Percentiles rank a stretch among this genome's conserved stretches.
Conservation (phyloP, 2,329 filamentous ascomycete genomes). For the Lasiodiplodia sp. region DNA sequence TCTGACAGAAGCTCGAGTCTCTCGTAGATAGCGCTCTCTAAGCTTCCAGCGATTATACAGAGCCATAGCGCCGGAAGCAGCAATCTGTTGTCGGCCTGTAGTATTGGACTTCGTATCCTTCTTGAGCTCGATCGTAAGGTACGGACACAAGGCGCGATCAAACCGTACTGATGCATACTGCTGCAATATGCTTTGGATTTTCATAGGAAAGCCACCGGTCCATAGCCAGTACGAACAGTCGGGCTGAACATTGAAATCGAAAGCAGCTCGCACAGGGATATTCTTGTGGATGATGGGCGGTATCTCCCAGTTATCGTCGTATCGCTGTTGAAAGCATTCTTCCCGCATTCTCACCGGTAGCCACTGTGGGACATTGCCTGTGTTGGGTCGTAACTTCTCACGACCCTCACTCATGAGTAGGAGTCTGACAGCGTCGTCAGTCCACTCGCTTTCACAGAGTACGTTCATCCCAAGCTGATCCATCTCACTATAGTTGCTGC, state of each 20-base stretch:
- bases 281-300: not conserved
- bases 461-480: not conserved
- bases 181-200: not conserved
- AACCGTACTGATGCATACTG: conserved; percentile 4
- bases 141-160: not conserved
- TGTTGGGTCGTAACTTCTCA: not conserved
- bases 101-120: not conserved
- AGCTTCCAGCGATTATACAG: conserved; percentile 4
- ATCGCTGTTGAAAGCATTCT: not conserved
- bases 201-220: not conserved
- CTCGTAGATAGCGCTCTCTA: not conserved
- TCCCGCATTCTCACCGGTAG: conserved; percentile 3
- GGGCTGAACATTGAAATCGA: not conserved
- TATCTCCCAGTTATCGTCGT: not conserved
- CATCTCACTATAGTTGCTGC: not conserved
- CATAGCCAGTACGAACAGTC: conserved; percentile 12
- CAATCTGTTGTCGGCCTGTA: not conserved
- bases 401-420: conserved; percentile 8
- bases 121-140: conserved; percentile 4
- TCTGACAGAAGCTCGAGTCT: not conserved
- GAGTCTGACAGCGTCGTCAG: conserved; percentile 2
- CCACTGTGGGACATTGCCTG: not conserved
- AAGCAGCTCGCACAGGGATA: not conserved
- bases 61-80: not conserved
- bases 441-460: not conserved